Base-by-base conservation (phyloP, 495 filamentous ascomycete species). In the Lasiosphaeria hispida region DNA sequence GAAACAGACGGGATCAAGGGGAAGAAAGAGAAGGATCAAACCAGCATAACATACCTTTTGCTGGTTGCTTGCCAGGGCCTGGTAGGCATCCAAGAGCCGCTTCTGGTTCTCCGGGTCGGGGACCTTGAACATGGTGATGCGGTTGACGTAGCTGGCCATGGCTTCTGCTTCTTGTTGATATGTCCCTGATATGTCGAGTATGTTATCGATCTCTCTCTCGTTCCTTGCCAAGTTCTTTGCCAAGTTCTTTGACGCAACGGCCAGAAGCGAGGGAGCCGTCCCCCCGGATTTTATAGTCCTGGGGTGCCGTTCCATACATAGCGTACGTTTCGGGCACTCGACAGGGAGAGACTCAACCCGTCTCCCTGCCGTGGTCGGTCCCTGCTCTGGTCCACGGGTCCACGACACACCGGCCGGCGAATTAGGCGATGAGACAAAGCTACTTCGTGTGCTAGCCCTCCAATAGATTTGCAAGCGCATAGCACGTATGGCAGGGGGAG, bases 61-160 rank as follows among this genome's bases (percentile, higher is more conserved):
- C 30, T 69, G 59, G 2, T 61, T 53, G 45, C 53, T 55, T 3
- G 43, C 59, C 37, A 75, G 50, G 19, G 15, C 34, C 13, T 59
- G 8, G 47, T 76, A 76, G 14, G 60, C 62, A 34, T 72, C 67
- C 4, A 75, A 10, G 18, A 76, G 40, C 55, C 56, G 64, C 57
- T 61, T 36, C 48, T 72, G 72, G 43, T 68, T 59, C 48, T 63
- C 65, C 18, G 41, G 10, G 7, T 64, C 54, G 0, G 72, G 69
- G 10, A 75, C 47, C 61, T 74, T 76, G 68, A 76, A 76, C 57
- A 76, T 54, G 51, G 72, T 75, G 17, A 63, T 55, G 30, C 73
- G 67, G 37, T 66, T 55, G 19, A 75, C 61, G 37, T 42, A 10
- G 18, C n/a, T 35, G 1, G 37, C 41, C 52, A 54, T 51, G 14